Evolutionary conservation across 2,329 filamentous ascomycete genomes (phyloP).

Genomic region (Penicillium hesseltinei): DNA sequence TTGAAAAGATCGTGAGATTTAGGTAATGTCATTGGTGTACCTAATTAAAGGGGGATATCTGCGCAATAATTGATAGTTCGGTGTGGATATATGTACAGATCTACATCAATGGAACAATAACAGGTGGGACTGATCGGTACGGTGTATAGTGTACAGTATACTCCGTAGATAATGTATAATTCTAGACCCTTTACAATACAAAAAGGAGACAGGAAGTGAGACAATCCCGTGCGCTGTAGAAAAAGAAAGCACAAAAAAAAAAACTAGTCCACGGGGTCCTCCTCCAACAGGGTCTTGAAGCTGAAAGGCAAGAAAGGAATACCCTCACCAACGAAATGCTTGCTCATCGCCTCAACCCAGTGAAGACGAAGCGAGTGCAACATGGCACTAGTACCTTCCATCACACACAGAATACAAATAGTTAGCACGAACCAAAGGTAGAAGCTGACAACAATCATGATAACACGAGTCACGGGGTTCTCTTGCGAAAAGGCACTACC

Average conservation of each 20-base stretch:
- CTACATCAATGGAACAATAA: constrained; percentile 1
- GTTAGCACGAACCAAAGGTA: constrained; percentile 87
- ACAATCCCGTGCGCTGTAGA: background rate
- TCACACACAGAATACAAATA: constrained; percentile 77
- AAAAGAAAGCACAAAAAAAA: background rate
- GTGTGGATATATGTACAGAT: background rate
- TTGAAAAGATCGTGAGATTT: constrained; percentile 8
- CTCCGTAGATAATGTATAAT: constrained; percentile 5
- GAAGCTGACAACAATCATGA: constrained; percentile 80
- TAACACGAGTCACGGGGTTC: constrained; percentile 66
- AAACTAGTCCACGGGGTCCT: constrained; percentile 58
- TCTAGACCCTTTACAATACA: constrained; percentile 11
- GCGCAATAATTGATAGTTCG: background rate
- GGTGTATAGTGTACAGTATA: background rate
- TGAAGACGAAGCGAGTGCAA: constrained; percentile 86
- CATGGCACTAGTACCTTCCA: constrained; percentile 97
- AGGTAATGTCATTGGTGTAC: background rate
- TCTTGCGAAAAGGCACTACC: constrained; percentile 66
- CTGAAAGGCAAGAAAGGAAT: constrained; percentile 86
- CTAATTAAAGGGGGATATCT: background rate
- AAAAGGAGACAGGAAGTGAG: background rate
- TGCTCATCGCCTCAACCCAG: constrained; percentile 97
- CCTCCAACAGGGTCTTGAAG: constrained; percentile 79
- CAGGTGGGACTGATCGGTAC: background rate
- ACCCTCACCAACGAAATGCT: constrained; percentile 90